These are phyloP conservation scores for Suillus hirtellus DNA, from an alignment of 768 basidiomycete species.

Conservation along the genomic window DNA sequence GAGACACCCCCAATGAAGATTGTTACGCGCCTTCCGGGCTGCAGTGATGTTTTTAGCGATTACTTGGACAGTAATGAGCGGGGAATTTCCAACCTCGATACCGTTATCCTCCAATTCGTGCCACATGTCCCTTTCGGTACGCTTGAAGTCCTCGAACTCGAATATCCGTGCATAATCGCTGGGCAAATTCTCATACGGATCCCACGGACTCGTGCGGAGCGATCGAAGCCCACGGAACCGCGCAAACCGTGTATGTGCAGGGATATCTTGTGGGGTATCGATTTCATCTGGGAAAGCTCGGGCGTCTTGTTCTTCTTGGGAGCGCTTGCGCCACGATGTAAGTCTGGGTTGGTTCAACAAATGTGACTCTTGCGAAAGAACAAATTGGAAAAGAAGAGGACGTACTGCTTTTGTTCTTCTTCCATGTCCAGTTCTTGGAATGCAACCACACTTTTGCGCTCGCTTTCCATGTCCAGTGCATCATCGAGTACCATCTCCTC, in stretches of 20 bases:
- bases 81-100: slow-evolving; percentile 58
- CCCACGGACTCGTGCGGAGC: slow-evolving; percentile 96
- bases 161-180: slow-evolving; percentile 94
- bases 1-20: slow-evolving; percentile 79
- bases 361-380: slow-evolving; percentile 5
- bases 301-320: slow-evolving; percentile 79
- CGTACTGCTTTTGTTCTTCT: slow-evolving; percentile 87
- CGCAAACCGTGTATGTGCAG: slow-evolving; percentile 83
- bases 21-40: slow-evolving; percentile 85
- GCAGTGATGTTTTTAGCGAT: slow-evolving; percentile 5
- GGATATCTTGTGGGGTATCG: slow-evolving; percentile 85
- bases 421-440: slow-evolving; percentile 81
- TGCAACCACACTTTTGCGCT: slow-evolving; percentile 49
- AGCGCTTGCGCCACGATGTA: slow-evolving; percentile 65
- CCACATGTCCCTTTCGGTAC: slow-evolving; percentile 73
- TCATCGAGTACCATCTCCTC: slow-evolving; percentile 66
- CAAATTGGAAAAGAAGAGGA: slow-evolving; percentile 10
- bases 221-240: slow-evolving; percentile 89
- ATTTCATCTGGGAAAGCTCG: slow-evolving; percentile 93
- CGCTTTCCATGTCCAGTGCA: slow-evolving; percentile 55
- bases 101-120: slow-evolving; percentile 66
- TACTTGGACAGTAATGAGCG: neutral
- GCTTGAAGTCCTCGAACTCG: slow-evolving; percentile 93
- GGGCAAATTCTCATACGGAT: slow-evolving; percentile 94
- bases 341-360: slow-evolving; percentile 45